phyloP scores from a whole-genome alignment of 768 basidiomycete genomes.

The Mycena belliarum region DNA sequence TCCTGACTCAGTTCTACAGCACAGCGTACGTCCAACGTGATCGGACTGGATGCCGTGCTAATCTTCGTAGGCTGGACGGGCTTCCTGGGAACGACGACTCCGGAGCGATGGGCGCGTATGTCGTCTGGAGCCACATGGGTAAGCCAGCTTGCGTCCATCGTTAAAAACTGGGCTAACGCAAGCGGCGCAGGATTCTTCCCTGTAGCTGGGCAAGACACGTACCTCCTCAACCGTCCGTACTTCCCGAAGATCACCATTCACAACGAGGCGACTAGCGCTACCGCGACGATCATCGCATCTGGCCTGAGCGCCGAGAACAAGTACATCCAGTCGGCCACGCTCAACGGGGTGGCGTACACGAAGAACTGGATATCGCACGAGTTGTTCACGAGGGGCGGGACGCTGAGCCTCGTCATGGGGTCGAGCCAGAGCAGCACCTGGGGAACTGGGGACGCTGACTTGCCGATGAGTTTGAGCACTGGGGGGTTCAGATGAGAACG shows the following conservation, averaged over 20 bases:
- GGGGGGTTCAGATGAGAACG: conserved; percentile 9
- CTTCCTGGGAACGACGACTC: conserved; percentile 20
- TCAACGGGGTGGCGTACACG: conserved; percentile 12
- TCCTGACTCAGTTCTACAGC: conserved; percentile 8
- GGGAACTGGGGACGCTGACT: conserved; percentile 8
- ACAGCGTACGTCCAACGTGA: conserved; percentile 1
- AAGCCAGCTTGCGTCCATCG: not conserved
- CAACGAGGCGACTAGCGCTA: conserved; percentile 15
- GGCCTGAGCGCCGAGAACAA: conserved; percentile 15
- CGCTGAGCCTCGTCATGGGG: conserved; percentile 8
- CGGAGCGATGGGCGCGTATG: conserved; percentile 20
- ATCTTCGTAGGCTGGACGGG: conserved; percentile 5
- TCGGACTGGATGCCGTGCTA: not conserved
- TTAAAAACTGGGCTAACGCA: not conserved
- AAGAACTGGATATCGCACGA: conserved; percentile 17
- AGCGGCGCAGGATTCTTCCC: conserved; percentile 14
- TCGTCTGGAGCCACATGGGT: conserved; percentile 22
- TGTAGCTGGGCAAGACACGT: conserved; percentile 19
- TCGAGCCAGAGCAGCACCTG: conserved; percentile 9
- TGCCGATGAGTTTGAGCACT: conserved; percentile 14
- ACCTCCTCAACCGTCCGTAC: conserved; percentile 21
- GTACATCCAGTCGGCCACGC: conserved; percentile 18
- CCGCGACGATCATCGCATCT: conserved; percentile 14
- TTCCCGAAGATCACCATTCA: conserved; percentile 20
- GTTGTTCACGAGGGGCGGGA: conserved; percentile 6